phyloP scores from a whole-genome alignment of 805 yeast genomes.

The Lipomyces chichibuensis region DNA sequence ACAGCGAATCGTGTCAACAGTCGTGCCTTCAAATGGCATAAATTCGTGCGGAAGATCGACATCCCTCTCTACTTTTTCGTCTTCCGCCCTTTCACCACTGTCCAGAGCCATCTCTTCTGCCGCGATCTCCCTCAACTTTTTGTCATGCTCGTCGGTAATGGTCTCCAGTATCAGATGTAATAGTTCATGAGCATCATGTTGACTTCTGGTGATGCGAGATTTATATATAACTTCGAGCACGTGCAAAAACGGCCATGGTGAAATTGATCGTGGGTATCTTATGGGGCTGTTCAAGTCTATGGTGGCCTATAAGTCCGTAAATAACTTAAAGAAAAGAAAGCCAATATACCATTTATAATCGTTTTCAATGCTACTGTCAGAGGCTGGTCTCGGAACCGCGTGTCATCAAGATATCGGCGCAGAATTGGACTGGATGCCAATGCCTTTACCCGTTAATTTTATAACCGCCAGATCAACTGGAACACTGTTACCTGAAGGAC shows the following conservation, averaged over 20 bases:
- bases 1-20: constrained; percentile 71
- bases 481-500: constrained; percentile 62
- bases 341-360: constrained; percentile 21
- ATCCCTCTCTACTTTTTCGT: constrained; percentile 14
- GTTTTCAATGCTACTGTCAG: constrained; percentile 31
- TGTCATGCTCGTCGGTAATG: constrained; percentile 63
- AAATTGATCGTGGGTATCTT: constrained; percentile 55
- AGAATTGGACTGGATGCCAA: constrained; percentile 27
- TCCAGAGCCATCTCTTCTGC: constrained; percentile 12
- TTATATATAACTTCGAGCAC: constrained; percentile 72
- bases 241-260: constrained; percentile 79
- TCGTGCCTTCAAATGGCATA: constrained; percentile 73
- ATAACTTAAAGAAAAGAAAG: not conserved
- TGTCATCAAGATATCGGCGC: constrained; percentile 23
- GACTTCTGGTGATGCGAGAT: constrained; percentile 74
- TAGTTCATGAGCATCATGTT: constrained; percentile 95
- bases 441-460: constrained; percentile 14
- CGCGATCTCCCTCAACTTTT: constrained; percentile 26
- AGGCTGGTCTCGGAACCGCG: constrained; percentile 21
- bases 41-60: constrained; percentile 26
- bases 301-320: constrained; percentile 12
- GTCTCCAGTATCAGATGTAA: constrained; percentile 80
- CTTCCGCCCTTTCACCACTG: constrained; percentile 19
- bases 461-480: not conserved
- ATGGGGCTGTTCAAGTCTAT: constrained; percentile 64